Evolutionary conservation across 2,329 filamentous ascomycete genomes (phyloP).

Genomic region (Chaetomium sp.): DNA sequence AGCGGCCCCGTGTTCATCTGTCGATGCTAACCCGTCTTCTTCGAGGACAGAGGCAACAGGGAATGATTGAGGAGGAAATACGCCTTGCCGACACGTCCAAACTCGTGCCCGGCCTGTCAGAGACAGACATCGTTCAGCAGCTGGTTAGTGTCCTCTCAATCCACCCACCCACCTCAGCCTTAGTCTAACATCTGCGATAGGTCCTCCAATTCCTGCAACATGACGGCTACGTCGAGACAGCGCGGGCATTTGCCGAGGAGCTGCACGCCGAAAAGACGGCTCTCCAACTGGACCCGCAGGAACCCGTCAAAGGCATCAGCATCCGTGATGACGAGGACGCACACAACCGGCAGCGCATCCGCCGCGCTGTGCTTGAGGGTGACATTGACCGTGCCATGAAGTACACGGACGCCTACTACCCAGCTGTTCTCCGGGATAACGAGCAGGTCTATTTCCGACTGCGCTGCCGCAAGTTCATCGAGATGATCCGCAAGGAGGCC

Average conservation of each 20-base stretch:
- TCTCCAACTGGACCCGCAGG: conserved; percentile 59
- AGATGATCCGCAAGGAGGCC: conserved; percentile 80
- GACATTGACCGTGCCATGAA: conserved; percentile 91
- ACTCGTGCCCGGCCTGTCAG: conserved; percentile 66
- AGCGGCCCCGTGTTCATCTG: neutral
- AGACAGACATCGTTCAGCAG: conserved; percentile 78
- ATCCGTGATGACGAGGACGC: conserved; percentile 84
- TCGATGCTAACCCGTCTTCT: conserved; percentile 1
- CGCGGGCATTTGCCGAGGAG: conserved; percentile 82
- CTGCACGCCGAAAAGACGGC: conserved; percentile 72
- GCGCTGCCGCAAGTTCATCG: conserved; percentile 88
- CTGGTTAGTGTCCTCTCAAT: conserved; percentile 54
- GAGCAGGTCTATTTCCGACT: conserved; percentile 85
- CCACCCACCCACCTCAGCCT: neutral
- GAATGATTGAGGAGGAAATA: conserved; percentile 29
- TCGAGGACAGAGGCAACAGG: conserved; percentile 45
- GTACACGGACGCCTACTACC: conserved; percentile 76
- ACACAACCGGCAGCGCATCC: conserved; percentile 86
- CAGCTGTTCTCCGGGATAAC: conserved; percentile 76
- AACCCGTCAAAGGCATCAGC: conserved; percentile 61
- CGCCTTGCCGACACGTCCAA: conserved; percentile 53
- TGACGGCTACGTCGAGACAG: conserved; percentile 93
- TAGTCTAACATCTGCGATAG: conserved; percentile 35
- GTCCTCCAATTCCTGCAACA: conserved; percentile 87
- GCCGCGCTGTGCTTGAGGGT: conserved; percentile 83